Base-by-base conservation (phyloP, 768 basidiomycete species). In the Leccinum truebloodii region DNA sequence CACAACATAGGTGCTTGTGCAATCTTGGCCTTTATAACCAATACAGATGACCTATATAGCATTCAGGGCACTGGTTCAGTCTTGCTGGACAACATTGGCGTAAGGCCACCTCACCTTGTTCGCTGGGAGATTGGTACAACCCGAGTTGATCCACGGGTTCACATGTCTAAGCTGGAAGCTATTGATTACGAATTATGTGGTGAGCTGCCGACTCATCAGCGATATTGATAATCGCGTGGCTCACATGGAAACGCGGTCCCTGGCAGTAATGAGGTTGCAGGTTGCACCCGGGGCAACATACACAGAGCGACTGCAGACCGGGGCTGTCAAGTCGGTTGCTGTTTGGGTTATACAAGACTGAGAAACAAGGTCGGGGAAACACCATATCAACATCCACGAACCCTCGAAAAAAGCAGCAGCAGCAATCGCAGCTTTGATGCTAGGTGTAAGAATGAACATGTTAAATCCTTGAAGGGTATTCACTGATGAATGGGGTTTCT, bases 151-250 rank as follows among this genome's bases (percentile, higher is more conserved):
- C 34, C 34, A 35, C 90, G 90, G 41, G n/a, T 84, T 86, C 61
- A 83, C 81, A 41, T 76, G 59, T 24, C 81, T 80, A 60, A 90
- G 81, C 71, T 90, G 88, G 75, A 78, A 86, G 0, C 84, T 85
- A 59, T 52, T 37, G 12, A 13, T 48, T 6, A 22, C 20, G 20
- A 32, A 7, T 2, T 4, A 13, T 22, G 14, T 4, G 34, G 28
- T 59, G 8, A 60, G 58, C 55, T 12, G 22, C 8, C 32, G 18
- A 57, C 13, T 41, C 41, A 44, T 44, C 39, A 18, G 18, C 9
- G n/a, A 18, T 44, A 44, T n/a, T n/a, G 2, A 16, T 20, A n/a
- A n/a, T 44, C n/a, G 41, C 41, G 41, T 44, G 18, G n/a, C 41
- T 44, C n/a, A 44, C 41, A 18, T 44, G 41, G 41, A 44, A 8